Evolutionary conservation across 192 early-diverging fungal genomes (phyloP), one percentile per base, ranked within the genome.

Genomic region (Glomus cerebriforme): DNA sequence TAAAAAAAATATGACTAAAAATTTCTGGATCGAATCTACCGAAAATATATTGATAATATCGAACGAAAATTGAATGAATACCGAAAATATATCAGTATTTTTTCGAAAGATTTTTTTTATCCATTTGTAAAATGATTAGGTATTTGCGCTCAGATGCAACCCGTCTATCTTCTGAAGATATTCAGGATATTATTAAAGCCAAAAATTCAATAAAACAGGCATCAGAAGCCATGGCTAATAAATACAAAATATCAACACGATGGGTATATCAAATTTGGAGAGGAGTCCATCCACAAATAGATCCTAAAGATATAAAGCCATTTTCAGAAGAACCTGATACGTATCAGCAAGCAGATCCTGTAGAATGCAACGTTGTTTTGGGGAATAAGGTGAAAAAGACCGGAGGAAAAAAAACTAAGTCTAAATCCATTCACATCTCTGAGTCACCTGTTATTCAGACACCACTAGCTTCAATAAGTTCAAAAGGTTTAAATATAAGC

Each of bases 161-260:
- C 6, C 66, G 34, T 17, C n/a, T 68, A 68, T 68, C 66, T 7
- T 1, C 10, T 68, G 34, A 68, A n/a, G n/a, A n/a, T n/a, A n/a
- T n/a, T n/a, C n/a, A n/a, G n/a, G n/a, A n/a, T n/a, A n/a, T n/a
- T n/a, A n/a, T 68, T 68, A 68, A 68, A n/a, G 66, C 66, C 6
- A 68, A 39, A 39, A 68, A 68, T 68, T 68, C 35, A 15, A 68
- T 68, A 34, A 68, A 68, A 37, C 35, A 19, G 1, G 66, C 66
- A 39, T 68, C 66, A 68, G 66, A 68, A 68, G 66, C 35, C 5
- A 68, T 68, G 66, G 66, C 19, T 39, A 68, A 39, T 9, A 68
- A 68, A 39, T 68, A 68, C n/a, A 68, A 68, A 39, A 68, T 68
- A 68, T 68, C 66, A 68, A 2, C 66, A 68, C 32, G 34, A n/a